Evolutionary conservation across 768 basidiomycete species (phyloP), one percentile per base, ranked within the genome.

Genomic region (Collybia nuda): DNA sequence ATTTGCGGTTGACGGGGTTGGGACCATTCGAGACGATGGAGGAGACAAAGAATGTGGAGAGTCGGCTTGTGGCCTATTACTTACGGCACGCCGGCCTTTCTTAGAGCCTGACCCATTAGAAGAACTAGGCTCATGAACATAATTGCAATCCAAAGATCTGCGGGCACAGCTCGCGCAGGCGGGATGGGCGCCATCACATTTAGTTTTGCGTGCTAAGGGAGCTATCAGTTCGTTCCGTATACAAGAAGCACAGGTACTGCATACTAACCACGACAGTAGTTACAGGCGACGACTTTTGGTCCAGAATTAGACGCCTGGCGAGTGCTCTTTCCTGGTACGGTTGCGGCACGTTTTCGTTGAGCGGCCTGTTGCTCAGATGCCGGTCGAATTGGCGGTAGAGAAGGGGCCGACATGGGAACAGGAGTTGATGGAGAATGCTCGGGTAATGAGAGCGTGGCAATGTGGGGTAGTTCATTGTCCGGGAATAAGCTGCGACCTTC

Each of bases 171-270:
- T 90, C 47, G 86, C 83, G 64, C 90, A 93, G 22, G 85, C 79
- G 24, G 90, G 90, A 61, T 89, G 88, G n/a, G 78, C 86, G 36
- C 90, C 90, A 65, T 93, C 90, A 59, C 90, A 93, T 64, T 90
- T 86, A 17, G 90, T 93, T 73, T 93, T 93, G 52, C 90, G 90
- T 29, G 90, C 90, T 91, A 57, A 23, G 52, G 44, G 51, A n/a
- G 35, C 18, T 38, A 24, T 39, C 40, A 44, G 42, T 23, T 38
- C 47, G 42, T 19, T 14, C 19, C 21, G 44, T 40, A 44, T 35
- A 19, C 44, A 19, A 35, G 44, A 42, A 55, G 28, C 44, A 45
- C 35, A 40, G 28, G 7, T 23, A 39, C 32, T 18, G 8, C 39
- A 28, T 39, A 18, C 40, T 38, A 61, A 91, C 90, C 88, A 74